Base-by-base conservation (phyloP, 2,329 filamentous ascomycete genomes). In the Pseudopyrenochaeta lycopersici region DNA sequence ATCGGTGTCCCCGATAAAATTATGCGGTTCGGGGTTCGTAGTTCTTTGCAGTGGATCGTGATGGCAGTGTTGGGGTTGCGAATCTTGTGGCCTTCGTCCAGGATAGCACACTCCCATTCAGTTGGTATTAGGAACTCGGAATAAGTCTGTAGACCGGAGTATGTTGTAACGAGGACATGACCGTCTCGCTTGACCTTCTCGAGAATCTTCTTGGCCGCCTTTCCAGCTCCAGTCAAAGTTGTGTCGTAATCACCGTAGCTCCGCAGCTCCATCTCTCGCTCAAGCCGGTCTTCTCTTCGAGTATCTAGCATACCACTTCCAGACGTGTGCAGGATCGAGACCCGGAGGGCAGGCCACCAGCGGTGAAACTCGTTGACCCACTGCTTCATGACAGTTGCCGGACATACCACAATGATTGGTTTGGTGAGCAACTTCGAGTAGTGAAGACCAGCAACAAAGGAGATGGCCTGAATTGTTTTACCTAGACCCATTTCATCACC, bases 401-500 rank as follows among this genome's bases (percentile, higher is more conserved):
- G 95, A 45, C 92, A 93, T 3, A 99, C 92, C 7, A 99, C 85
- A 54, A 99, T 91, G 38, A 96, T 88, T 0, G 95, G 95, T 54
- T 91, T 91, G 18, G 84, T 85, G 18, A 98, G 84, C 67, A 88
- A 90, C 63, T 89, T 90, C 76, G 92, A 98, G 76, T 97, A 93
- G 72, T 99, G 95, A 7, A 99, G 79, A 2, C 92, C 91, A 2
- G 95, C 93, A 43, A 99, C 81, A 66, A 96, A 96, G 0, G 92
- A 88, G 45, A 91, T 90, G 40, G 87, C 82, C 68, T 91, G 88
- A 21, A 91, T 89, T 1, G 95, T 99, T 78, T 99, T 99, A 3
- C 95, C 95, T n/a, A 99, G 80, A 1, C 96, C 95, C 95, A 99
- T 99, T 76, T 99, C 95, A 70, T 99, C 95, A 5, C 94, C 95